Conservation (phyloP, 2,329 filamentous ascomycete genomes). For the Colletotrichum aenigma region DNA sequence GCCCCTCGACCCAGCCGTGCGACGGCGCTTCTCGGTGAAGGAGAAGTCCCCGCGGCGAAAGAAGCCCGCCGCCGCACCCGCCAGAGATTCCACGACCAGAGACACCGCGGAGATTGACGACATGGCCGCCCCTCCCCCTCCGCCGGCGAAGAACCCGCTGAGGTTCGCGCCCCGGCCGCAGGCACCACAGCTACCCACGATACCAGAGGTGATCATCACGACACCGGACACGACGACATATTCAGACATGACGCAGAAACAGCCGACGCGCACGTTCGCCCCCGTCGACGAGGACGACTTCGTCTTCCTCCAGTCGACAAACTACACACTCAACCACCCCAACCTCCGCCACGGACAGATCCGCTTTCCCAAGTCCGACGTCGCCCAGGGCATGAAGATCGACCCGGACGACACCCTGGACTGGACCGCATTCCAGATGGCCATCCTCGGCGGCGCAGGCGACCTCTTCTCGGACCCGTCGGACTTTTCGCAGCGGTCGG, state of each 20-base stretch:
- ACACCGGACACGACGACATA: constrained; percentile 5
- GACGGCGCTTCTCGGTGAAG: constrained; percentile 26
- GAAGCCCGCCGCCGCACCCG: neutral
- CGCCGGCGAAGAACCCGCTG: constrained; percentile 33
- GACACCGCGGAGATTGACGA: neutral
- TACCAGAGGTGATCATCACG: constrained; percentile 40
- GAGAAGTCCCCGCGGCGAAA: constrained; percentile 11
- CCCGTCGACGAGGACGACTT: constrained; percentile 45
- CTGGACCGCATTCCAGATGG: constrained; percentile 71
- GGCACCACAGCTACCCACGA: constrained; percentile 38
- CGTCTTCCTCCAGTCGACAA: constrained; percentile 52
- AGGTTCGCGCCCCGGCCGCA: constrained; percentile 17
- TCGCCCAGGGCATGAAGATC: constrained; percentile 38
- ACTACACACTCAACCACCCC: constrained; percentile 53
- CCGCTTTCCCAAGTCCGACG: constrained; percentile 51
- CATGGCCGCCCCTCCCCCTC: constrained; percentile 27
- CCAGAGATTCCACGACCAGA: constrained; percentile 7
- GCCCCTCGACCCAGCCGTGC: constrained; percentile 24
- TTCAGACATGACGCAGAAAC: neutral
- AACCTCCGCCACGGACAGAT: constrained; percentile 61
- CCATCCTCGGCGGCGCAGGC: constrained; percentile 61
- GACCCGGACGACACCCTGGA: constrained; percentile 58
- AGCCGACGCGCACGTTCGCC: constrained; percentile 16
- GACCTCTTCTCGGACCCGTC: constrained; percentile 52
- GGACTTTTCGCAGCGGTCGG: constrained; percentile 39